Conservation (phyloP, 2,329 filamentous ascomycete genomes). For the Cladosporium sp. region DNA sequence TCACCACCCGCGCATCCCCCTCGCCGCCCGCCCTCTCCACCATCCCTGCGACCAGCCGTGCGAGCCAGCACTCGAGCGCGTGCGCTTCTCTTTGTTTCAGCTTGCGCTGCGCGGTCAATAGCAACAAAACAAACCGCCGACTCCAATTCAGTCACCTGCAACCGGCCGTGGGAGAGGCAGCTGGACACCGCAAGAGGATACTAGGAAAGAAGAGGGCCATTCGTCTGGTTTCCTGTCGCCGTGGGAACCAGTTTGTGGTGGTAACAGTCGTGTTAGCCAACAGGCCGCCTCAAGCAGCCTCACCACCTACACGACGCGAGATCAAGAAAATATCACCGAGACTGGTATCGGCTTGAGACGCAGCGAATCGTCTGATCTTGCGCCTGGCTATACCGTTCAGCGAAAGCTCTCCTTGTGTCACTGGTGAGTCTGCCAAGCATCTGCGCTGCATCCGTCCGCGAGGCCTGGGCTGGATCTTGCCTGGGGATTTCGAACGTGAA, state of each 20-base stretch:
- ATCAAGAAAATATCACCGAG: background rate
- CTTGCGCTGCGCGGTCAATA: constrained; percentile 10
- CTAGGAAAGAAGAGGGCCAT: no score
- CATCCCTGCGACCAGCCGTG: background rate
- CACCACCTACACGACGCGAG: no score
- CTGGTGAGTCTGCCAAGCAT: constrained; percentile 8
- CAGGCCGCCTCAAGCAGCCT: no score
- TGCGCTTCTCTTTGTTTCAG: constrained; percentile 11
- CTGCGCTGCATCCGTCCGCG: background rate
- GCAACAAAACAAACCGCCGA: background rate
- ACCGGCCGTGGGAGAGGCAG: no score
- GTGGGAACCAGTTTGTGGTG: no score
- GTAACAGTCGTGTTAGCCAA: no score
- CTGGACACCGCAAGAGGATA: no score
- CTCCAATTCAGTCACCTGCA: background rate
- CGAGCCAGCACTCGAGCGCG: constrained; percentile 1
- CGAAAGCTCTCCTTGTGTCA: background rate
- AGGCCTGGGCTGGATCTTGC: background rate
- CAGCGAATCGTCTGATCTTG: background rate
- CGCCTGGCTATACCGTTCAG: background rate
- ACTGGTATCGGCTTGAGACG: background rate
- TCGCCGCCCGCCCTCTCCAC: background rate
- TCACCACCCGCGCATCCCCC: background rate
- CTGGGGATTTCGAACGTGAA: background rate
- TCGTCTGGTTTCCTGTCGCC: no score